Conservation (phyloP, 2,329 filamentous ascomycete species). For the Aspergillus cejpii region DNA sequence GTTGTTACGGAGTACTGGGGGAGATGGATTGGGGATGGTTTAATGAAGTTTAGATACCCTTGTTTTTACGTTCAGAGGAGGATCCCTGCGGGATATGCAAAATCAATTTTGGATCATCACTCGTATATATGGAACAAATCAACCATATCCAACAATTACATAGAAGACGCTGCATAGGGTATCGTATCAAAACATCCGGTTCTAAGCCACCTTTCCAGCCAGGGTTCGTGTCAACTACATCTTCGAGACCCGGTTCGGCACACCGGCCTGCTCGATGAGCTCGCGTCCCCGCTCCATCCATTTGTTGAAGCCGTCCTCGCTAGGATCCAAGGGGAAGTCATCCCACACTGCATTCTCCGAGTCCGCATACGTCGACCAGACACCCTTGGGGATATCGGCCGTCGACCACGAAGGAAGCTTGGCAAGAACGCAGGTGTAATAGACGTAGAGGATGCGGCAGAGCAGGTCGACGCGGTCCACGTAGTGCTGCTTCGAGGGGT, state of each 20-base stretch:
- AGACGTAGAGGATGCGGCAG: constrained; percentile 43
- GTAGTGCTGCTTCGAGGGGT: constrained; percentile 36
- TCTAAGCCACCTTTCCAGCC: constrained; percentile 17
- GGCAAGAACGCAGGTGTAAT: constrained; percentile 41
- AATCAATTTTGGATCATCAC: constrained; percentile 19
- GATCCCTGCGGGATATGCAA: constrained; percentile 4
- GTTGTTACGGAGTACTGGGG: not conserved
- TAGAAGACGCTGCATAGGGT: constrained; percentile 29
- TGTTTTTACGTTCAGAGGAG: no score
- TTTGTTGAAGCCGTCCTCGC: constrained; percentile 33
- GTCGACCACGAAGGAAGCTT: constrained; percentile 38
- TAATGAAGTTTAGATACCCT: constrained; percentile 18
- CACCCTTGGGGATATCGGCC: constrained; percentile 34
- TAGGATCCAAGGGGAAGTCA: constrained; percentile 38
- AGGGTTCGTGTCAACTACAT: constrained; percentile 10
- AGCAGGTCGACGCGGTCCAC: constrained; percentile 37
- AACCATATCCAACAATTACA: no score
- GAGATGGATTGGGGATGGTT: not conserved
- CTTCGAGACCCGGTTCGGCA: constrained; percentile 27
- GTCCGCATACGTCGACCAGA: constrained; percentile 40
- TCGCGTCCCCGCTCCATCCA: constrained; percentile 39
- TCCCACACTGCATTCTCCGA: constrained; percentile 38
- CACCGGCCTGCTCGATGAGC: constrained; percentile 38
- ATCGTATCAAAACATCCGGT: constrained; percentile 27
- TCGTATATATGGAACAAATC: no score